phyloP scores from a whole-genome alignment of 306 rosid species.

The Acmispon strigosus region DNA sequence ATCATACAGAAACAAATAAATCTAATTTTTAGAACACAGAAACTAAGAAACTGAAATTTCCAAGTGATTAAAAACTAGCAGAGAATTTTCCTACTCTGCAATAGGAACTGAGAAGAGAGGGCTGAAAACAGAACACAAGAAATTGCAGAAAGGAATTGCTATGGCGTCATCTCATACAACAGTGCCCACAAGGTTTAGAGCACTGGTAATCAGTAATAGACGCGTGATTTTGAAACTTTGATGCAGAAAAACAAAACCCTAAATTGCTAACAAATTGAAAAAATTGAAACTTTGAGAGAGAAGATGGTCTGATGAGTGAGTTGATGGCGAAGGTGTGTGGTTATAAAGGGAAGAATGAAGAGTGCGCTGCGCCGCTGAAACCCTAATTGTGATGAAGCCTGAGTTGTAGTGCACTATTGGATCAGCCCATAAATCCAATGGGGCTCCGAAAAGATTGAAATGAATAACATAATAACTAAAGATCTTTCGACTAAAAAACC shows the following conservation, averaged over 20 bases:
- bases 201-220: slow-evolving; percentile 57
- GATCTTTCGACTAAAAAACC: neutral
- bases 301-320: neutral
- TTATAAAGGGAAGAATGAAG: slow-evolving; percentile 21
- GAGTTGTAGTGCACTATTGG: neutral
- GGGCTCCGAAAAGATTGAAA: neutral
- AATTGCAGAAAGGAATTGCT: slow-evolving; percentile 36
- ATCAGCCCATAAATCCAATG: neutral
- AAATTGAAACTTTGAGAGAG: neutral
- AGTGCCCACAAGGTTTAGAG: slow-evolving; percentile 18
- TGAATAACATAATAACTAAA: neutral
- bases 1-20: no score
- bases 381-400: slow-evolving; percentile 13
- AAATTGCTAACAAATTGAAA: neutral
- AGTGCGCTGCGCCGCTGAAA: slow-evolving; percentile 17
- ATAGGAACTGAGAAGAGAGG: slow-evolving; percentile 1
- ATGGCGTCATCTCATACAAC: slow-evolving; percentile 67
- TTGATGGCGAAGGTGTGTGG: neutral
- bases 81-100: slow-evolving; percentile 31
- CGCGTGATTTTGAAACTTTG: neutral
- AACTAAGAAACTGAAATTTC: neutral
- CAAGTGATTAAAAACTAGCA: neutral
- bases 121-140: neutral
- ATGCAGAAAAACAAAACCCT: no score
- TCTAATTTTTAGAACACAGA: no score